Evolutionary conservation across 768 basidiomycete genomes (phyloP).

Genomic region (Tricholomella constricta): DNA sequence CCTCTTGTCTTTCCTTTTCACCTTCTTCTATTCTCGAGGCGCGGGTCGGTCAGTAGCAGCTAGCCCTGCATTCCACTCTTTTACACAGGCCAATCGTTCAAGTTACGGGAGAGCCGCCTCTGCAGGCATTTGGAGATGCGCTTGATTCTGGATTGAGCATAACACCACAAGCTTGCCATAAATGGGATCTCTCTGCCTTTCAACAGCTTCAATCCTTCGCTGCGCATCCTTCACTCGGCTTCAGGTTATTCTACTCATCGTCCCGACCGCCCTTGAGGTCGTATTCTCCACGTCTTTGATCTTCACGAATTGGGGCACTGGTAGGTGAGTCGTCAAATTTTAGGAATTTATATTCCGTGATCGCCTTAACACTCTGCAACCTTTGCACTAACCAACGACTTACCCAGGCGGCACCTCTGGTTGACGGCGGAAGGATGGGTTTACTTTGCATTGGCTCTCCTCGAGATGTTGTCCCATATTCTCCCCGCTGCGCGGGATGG

Average conservation of each 20-base stretch:
- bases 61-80: constrained; percentile 53
- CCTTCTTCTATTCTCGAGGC: constrained; percentile 15
- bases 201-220: constrained; percentile 69
- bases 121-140: constrained; percentile 12
- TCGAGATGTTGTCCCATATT: constrained; percentile 62
- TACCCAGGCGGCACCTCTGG: constrained; percentile 53
- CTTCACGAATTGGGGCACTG: constrained; percentile 47
- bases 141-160: constrained; percentile 9
- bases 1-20: constrained; percentile 1
- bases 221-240: constrained; percentile 54
- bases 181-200: constrained; percentile 67
- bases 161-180: constrained; percentile 19
- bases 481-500: constrained; percentile 52
- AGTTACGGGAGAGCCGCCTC: not conserved
- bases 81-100: constrained; percentile 27
- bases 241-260: constrained; percentile 53
- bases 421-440: constrained; percentile 63
- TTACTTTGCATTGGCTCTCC: constrained; percentile 58
- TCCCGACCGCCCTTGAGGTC: constrained; percentile 66
- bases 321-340: constrained; percentile 42
- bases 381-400: not conserved
- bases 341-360: not conserved
- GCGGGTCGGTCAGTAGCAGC: constrained; percentile 35
- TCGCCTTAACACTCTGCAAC: too few relatives aligned
- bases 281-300: constrained; percentile 58